These are phyloP conservation scores for Pisolithus albus DNA, from an alignment of 768 basidiomycete species.

Conservation along the genomic window DNA sequence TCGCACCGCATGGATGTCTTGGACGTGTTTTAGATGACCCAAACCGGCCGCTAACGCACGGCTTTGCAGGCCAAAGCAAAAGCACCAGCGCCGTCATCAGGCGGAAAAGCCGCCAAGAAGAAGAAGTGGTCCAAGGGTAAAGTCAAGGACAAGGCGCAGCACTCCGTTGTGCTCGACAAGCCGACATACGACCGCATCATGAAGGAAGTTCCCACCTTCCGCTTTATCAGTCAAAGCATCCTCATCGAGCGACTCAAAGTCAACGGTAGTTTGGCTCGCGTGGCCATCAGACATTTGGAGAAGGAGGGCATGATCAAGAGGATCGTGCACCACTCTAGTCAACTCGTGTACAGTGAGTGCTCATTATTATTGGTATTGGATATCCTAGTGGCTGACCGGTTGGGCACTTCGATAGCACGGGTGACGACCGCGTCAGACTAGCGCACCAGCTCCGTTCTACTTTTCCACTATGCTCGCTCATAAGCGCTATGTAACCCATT, in stretches of 20 bases:
- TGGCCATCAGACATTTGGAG: slow-evolving; percentile 88
- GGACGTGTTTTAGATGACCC: slow-evolving; percentile 13
- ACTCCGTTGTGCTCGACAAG: slow-evolving; percentile 95
- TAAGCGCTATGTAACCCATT: slow-evolving; percentile 32
- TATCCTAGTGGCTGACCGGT: neutral
- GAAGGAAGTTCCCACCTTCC: slow-evolving; percentile 99
- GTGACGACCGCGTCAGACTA: slow-evolving; percentile 38
- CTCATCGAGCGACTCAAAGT: slow-evolving; percentile 98
- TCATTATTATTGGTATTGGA: neutral
- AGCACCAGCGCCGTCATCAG: slow-evolving; percentile 54
- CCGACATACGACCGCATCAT: slow-evolving; percentile 86
- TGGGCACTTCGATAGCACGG: slow-evolving; percentile 30
- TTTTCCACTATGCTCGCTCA: slow-evolving; percentile 17
- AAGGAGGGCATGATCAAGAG: slow-evolving; percentile 92
- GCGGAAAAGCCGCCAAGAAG: slow-evolving; percentile 93
- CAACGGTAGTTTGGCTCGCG: slow-evolving; percentile 88
- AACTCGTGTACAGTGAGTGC: slow-evolving; percentile 91
- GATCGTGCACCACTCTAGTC: slow-evolving; percentile 91
- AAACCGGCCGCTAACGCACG: slow-evolving; percentile 1
- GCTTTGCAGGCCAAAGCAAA: slow-evolving; percentile 68
- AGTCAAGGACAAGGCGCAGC: slow-evolving; percentile 99
- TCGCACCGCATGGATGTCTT: slow-evolving; percentile 20
- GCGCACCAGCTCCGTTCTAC: slow-evolving; percentile 14
- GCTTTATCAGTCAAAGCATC: slow-evolving; percentile 95
- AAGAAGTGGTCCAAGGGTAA: slow-evolving; percentile 99